A percentile compares a stretch with the other conserved stretches of the same genome.
These are phyloP conservation scores for Plectosphaerella plurivora DNA, from an alignment of 2,329 filamentous ascomycete species.

Conservation along the genomic window DNA sequence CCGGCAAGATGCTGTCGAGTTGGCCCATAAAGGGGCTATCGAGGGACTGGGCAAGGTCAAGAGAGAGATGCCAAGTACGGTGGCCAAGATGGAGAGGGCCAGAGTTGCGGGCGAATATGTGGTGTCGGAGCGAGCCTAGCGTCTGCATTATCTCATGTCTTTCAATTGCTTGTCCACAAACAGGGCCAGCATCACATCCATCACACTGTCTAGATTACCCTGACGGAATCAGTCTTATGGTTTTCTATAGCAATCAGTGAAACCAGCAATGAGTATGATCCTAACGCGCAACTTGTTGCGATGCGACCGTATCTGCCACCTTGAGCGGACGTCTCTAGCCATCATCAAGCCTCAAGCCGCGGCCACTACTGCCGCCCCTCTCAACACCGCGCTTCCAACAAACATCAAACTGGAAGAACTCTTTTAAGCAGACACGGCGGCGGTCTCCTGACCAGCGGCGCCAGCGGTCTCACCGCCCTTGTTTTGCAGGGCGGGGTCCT, in stretches of 20 bases:
- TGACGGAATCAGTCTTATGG: no score
- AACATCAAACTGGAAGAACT: slow-evolving; percentile 5
- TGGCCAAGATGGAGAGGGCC: slow-evolving; percentile 63
- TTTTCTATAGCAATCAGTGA: no score
- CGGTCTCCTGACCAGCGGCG: slow-evolving; percentile 27
- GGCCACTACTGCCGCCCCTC: background rate
- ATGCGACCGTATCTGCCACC: no score
- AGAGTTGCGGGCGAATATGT: slow-evolving; percentile 56
- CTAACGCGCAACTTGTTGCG: no score
- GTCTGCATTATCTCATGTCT: no score
- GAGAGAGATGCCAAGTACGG: slow-evolving; percentile 55
- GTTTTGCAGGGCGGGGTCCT: slow-evolving; percentile 24
- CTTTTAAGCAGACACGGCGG: slow-evolving; percentile 25
- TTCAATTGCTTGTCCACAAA: no score
- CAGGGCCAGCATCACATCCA: no score
- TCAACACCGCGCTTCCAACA: slow-evolving; percentile 7
- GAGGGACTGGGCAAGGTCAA: slow-evolving; percentile 48
- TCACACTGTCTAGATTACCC: no score
- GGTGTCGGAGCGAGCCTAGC: slow-evolving; percentile 28
- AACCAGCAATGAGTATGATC: no score
- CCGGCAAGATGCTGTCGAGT: slow-evolving; percentile 41
- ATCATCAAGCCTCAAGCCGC: background rate
- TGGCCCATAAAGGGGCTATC: slow-evolving; percentile 41
- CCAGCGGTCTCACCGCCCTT: slow-evolving; percentile 30
- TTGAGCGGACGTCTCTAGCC: no score